phyloP scores from a whole-genome alignment of 768 basidiomycete genomes.

The Gloeopeniophorella convolvens region DNA sequence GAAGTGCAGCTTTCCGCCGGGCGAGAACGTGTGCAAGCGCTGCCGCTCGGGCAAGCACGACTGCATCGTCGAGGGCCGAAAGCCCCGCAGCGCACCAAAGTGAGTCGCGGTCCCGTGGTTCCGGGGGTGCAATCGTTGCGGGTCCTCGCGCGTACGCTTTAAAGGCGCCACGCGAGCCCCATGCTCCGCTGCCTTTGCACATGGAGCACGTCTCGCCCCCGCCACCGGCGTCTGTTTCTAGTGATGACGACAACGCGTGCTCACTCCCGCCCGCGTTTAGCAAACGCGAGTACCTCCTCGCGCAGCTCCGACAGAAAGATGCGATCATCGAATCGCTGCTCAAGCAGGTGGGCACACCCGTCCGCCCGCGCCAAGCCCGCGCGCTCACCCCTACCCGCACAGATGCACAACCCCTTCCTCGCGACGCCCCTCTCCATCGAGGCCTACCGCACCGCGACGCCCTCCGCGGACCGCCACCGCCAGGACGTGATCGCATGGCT shows the following conservation, averaged over 20 bases:
- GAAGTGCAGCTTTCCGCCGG: conserved; percentile 77
- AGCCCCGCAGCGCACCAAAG: conserved; percentile 75
- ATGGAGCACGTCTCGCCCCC: too few relatives aligned
- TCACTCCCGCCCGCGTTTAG: conserved; percentile 36
- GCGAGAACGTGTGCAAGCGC: conserved; percentile 70
- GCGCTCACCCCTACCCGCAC: conserved; percentile 12
- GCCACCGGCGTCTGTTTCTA: conserved; percentile 1
- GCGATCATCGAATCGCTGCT: conserved; percentile 78
- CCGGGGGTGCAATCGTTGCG: too few relatives aligned
- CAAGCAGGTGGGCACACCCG: conserved; percentile 52
- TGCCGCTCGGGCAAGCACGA: conserved; percentile 67
- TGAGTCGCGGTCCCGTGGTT: too few relatives aligned
- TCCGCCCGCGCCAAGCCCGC: not conserved
- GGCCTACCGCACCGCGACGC: conserved; percentile 71
- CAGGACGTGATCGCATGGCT: conserved; percentile 69
- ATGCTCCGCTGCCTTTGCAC: too few relatives aligned
- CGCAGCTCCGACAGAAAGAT: conserved; percentile 85
- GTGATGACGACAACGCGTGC: conserved; percentile 23
- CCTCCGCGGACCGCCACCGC: conserved; percentile 66
- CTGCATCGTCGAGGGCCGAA: conserved; percentile 80
- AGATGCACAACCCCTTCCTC: conserved; percentile 76
- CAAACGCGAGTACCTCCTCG: conserved; percentile 80
- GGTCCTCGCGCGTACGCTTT: too few relatives aligned
- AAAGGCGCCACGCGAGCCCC: too few relatives aligned
- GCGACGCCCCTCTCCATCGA: conserved; percentile 76